Conservation (phyloP, 1,284 basidiomycete genomes). For the Ceratobasidium theobromae region DNA sequence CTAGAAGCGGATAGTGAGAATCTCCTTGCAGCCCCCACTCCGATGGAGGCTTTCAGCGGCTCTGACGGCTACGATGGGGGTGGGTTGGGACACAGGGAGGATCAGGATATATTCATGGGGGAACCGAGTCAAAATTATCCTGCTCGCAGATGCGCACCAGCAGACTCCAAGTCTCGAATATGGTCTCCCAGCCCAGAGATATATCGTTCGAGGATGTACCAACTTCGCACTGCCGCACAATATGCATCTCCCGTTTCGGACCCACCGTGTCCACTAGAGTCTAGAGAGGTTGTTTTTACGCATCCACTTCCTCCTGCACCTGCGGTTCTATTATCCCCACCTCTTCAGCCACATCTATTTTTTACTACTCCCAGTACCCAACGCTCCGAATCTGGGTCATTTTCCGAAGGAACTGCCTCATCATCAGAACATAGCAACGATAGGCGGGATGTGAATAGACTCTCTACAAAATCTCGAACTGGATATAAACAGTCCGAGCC, state of each 20-base stretch:
- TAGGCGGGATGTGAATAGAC: background rate
- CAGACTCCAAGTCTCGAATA: background rate
- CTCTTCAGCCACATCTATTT: slow-evolving; percentile 19
- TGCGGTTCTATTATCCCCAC: background rate
- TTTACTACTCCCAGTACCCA: background rate
- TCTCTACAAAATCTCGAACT: no score
- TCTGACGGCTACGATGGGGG: background rate
- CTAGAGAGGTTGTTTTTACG: background rate
- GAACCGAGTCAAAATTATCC: background rate
- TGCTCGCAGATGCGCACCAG: background rate
- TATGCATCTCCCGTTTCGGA: background rate
- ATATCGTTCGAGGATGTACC: slow-evolving; percentile 6
- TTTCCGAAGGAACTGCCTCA: background rate
- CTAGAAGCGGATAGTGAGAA: background rate
- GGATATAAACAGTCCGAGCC: slow-evolving; percentile 2
- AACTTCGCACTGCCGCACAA: slow-evolving; percentile 2
- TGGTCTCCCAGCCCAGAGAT: slow-evolving; percentile 5
- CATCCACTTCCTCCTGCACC: background rate
- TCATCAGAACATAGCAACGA: background rate
- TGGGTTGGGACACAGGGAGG: background rate
- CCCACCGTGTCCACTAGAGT: background rate
- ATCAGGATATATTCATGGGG: background rate
- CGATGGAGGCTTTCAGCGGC: background rate
- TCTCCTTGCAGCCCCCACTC: background rate
- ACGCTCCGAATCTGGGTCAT: background rate